Evolutionary conservation across 2,329 filamentous ascomycete species (phyloP).

Genomic region (Escovopsis weberi): DNA sequence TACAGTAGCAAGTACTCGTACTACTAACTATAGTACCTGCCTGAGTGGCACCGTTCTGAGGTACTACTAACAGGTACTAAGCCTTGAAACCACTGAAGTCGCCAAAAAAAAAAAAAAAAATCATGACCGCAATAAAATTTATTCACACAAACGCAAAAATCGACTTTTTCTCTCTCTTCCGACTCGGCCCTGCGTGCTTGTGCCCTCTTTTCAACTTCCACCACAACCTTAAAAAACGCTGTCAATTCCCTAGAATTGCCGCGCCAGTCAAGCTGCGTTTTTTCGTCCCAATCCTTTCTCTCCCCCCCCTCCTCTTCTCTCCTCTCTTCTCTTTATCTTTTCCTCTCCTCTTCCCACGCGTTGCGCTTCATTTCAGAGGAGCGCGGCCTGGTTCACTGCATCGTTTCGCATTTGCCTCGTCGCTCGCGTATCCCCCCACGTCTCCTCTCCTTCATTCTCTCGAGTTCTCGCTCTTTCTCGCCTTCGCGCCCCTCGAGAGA

Average conservation of each 20-base stretch:
- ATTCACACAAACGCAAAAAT: conserved; percentile 13
- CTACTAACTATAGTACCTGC: too few species aligned
- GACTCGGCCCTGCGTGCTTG: conserved; percentile 14
- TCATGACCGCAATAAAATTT: conserved; percentile 22
- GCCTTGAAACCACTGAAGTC: too few species aligned
- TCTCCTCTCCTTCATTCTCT: neutral
- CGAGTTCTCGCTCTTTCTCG: too few species aligned
- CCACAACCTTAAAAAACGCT: conserved; percentile 13
- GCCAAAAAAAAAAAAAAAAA: conserved; percentile 20
- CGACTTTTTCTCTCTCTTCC: conserved; percentile 17
- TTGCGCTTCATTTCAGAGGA: conserved; percentile 8
- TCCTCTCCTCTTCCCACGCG: conserved; percentile 1
- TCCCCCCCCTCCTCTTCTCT: too few species aligned
- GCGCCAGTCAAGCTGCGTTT: conserved; percentile 3
- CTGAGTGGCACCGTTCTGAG: too few species aligned
- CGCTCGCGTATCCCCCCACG: neutral
- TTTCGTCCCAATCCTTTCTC: neutral
- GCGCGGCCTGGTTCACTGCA: conserved; percentile 7
- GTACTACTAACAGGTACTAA: too few species aligned
- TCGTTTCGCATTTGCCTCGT: conserved; percentile 1
- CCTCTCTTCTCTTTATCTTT: too few species aligned
- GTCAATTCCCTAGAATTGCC: conserved; percentile 17
- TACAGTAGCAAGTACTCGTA: too few species aligned
- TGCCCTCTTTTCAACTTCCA: conserved; percentile 11
- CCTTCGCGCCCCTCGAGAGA: too few species aligned